Evolutionary conservation across 2,329 filamentous ascomycete species (phyloP), one percentile per base, ranked within the genome.

Genomic region (Rhynchosporium secalis): DNA sequence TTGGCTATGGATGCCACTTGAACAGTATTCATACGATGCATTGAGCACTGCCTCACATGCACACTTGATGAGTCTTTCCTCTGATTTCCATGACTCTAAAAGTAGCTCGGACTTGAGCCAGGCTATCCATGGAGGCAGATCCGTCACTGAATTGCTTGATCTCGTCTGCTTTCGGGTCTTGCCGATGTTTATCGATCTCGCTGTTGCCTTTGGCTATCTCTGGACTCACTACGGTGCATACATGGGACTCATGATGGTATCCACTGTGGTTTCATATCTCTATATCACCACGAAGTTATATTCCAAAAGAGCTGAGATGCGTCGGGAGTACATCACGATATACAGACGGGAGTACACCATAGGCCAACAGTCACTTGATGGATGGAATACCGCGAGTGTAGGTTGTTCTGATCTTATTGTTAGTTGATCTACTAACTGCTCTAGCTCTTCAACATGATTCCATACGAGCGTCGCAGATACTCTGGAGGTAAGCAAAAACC

Each of bases 81-180:
- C 87, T 76, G 86, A 90, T 64, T 91, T 90, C 60, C 88, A 91
- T 70, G 84, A 85, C 20, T 81, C 81, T 56, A 87, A 88, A 66
- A 81, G 83, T 59, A 86, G 85, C 1, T 86, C 85, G 1, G 84
- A 88, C 64, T 78, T 91, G 0, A 83, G 86, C 72, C 83, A 85
- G 65, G 82, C 86, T 3, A 81, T 90, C n/a, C 79, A 82, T 56
- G 86, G 88, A 67, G 88, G 86, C 0, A 78, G 81, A 46, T 80
- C 84, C 2, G 75, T 90, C 12, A 83, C 83, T 47, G 77, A 82
- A 43, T 74, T 90, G 2, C 75, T 90, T 10, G 83, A 88, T 49
- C 81, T 81, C 45, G 75, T 86, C 3, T 74, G 86, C 2, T 86
- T 90, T 63, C 78, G 84, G 15, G 77, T 90, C 20, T 70, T 81